Evolutionary conservation across 331 rosid genomes (phyloP).

Genomic region (Arachis monticola): DNA sequence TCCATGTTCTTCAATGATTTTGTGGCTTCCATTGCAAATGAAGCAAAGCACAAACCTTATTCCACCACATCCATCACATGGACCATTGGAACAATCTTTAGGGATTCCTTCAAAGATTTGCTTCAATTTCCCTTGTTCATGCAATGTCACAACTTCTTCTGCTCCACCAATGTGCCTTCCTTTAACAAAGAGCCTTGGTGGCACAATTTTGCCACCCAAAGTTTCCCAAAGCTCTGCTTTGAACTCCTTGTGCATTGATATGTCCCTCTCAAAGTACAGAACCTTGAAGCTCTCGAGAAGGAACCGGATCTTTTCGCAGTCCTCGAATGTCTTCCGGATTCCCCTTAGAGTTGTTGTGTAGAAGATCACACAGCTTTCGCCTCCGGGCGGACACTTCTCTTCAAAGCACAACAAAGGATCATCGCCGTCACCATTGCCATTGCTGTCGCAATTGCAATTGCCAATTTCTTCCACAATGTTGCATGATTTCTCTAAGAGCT

Average conservation of each 20-base stretch:
- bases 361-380: constrained; percentile 60
- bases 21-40: constrained; percentile 62
- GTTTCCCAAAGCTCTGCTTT: constrained; percentile 71
- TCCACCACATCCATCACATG: constrained; percentile 83
- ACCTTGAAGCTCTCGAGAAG: constrained; percentile 78
- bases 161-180: constrained; percentile 85
- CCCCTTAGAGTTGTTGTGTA: constrained; percentile 88
- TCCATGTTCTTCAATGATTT: constrained; percentile 46
- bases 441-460: no score
- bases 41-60: constrained; percentile 65
- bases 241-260: constrained; percentile 80
- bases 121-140: constrained; percentile 73
- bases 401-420: constrained; percentile 53
- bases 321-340: constrained; percentile 81
- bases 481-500: constrained; percentile 34
- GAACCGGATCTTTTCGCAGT: constrained; percentile 75
- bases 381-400: constrained; percentile 80
- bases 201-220: constrained; percentile 54
- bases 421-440: not conserved
- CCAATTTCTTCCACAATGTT: constrained; percentile 30
- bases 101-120: constrained; percentile 64
- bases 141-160: constrained; percentile 69
- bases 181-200: constrained; percentile 82
- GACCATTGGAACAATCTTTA: constrained; percentile 47
- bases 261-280: constrained; percentile 66